A percentile compares a stretch with the other conserved stretches of the same genome.
Evolutionary conservation across 805 yeast species (phyloP).

Genomic region (Nakazawaea holstii): DNA sequence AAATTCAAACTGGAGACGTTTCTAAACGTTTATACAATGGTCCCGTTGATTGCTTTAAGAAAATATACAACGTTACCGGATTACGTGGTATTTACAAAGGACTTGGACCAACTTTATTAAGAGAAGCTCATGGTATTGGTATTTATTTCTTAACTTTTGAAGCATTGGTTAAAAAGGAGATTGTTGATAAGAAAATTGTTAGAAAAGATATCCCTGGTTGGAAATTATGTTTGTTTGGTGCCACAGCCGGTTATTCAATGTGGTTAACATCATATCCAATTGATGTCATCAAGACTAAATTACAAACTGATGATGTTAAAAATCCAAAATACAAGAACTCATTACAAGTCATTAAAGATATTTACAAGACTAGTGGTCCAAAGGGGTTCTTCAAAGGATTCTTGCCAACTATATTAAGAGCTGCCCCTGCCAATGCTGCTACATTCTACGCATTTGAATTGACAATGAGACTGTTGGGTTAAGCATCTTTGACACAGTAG

Average conservation of each 20-base stretch:
- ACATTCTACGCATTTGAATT: constrained; percentile 92
- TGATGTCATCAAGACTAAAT: constrained; percentile 84
- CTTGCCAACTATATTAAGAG: constrained; percentile 86
- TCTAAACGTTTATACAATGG: constrained; percentile 52
- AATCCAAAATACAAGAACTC: constrained; percentile 57
- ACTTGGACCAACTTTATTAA: constrained; percentile 68
- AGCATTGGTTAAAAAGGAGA: constrained; percentile 69
- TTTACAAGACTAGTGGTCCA: constrained; percentile 55
- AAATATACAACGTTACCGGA: constrained; percentile 52
- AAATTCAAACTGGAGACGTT: constrained; percentile 65
- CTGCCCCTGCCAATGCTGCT: constrained; percentile 98
- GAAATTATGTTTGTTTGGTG: constrained; percentile 85
- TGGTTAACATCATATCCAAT: constrained; percentile 86
- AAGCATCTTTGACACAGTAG: too few relatives aligned
- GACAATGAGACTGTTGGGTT: constrained; percentile 63
- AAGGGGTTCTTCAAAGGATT: constrained; percentile 88
- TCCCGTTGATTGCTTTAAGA: constrained; percentile 65
- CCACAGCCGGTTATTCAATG: constrained; percentile 82
- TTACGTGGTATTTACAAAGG: constrained; percentile 71
- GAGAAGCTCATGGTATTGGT: constrained; percentile 90
- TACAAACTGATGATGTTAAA: constrained; percentile 62
- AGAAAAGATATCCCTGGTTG: constrained; percentile 82
- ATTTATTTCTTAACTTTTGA: constrained; percentile 87
- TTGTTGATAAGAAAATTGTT: constrained; percentile 34
- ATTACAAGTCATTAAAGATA: constrained; percentile 50